Evolutionary conservation across 305 asterid genomes (phyloP), one percentile per base, ranked within the genome.

Genomic region (Solanum aculeatissimum): DNA sequence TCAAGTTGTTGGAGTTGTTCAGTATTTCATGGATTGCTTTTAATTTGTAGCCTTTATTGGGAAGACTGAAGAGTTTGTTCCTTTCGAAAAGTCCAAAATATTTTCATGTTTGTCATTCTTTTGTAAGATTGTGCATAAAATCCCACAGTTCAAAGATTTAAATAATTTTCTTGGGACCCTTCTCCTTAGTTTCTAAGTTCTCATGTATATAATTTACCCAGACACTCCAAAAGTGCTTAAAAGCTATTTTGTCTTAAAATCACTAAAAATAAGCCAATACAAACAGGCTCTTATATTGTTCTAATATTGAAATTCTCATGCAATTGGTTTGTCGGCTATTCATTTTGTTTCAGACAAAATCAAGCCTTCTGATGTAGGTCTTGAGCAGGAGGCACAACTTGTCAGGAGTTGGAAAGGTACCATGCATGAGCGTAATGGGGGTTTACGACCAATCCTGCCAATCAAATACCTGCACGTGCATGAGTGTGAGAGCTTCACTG

Each of bases 301-400:
- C 7, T 53, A 78, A 35, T 78, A 49, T 53, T 53, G 68, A 53
- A 78, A 78, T 29, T 53, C 68, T 78, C 49, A 53, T 53, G 49
- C 58, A 77, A 53, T 78, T 78, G 49, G 51, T 53, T 25, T 18
- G 14, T 78, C 49, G 49, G 68, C 35, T 11, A 19, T 38, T 83
- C 82, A 79, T 85, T 87, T 86, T 85, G 47, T 87, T 86, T 83
- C 97, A 97, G 99, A 92, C 79, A 97, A 97, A 92, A 97, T 97
- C 89, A 97, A 97, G 93, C 98, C 99, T 87, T 93, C 98, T 82
- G 99, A 97, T 89, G 97, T 97, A 63, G 99, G 98, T 89, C 99
- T 97, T 55, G 98, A 97, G 91, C 97, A 92, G 94, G 98, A 97
- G 85, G 98, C 98, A 63, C 98, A 94, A 90, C 86, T 92, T 85